Evolutionary conservation across 805 yeast species (phyloP).

Genomic region (Wickerhamomyces silvicola): DNA sequence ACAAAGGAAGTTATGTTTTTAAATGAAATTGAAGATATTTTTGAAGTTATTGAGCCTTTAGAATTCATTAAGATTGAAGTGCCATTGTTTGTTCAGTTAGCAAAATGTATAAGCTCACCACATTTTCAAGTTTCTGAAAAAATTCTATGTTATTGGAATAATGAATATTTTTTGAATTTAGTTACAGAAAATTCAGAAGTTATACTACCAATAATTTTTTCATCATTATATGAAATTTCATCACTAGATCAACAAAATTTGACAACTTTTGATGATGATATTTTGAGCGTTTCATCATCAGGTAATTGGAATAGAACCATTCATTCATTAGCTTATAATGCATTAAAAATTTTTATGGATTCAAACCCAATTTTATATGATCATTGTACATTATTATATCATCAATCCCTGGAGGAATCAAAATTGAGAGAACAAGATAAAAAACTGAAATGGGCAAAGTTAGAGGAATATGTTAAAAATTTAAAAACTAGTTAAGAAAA

Average conservation of each 20-base stretch:
- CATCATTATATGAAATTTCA: slow-evolving; percentile 82
- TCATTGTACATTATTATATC: slow-evolving; percentile 83
- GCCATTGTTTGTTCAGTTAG: slow-evolving; percentile 88
- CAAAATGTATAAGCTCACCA: slow-evolving; percentile 88
- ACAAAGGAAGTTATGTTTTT: slow-evolving; percentile 95
- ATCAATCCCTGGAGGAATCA: slow-evolving; percentile 72
- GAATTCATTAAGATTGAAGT: slow-evolving; percentile 90
- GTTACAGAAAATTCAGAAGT: slow-evolving; percentile 92
- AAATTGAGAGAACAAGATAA: slow-evolving; percentile 55
- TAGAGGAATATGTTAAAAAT: slow-evolving; percentile 51
- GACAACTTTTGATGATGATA: slow-evolving; percentile 16
- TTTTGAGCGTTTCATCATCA: slow-evolving; percentile 24
- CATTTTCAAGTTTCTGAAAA: slow-evolving; percentile 98
- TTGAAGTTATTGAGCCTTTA: slow-evolving; percentile 90
- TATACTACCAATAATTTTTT: slow-evolving; percentile 85
- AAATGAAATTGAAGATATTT: slow-evolving; percentile 93
- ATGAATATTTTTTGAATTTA: slow-evolving; percentile 84
- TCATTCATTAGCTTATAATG: slow-evolving; percentile 83
- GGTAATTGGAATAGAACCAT: slow-evolving; percentile 93
- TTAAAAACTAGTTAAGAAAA: slow-evolving; percentile 1
- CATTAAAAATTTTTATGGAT: slow-evolving; percentile 85
- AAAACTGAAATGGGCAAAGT: slow-evolving; percentile 62
- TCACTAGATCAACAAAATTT: slow-evolving; percentile 22
- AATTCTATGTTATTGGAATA: slow-evolving; percentile 89
- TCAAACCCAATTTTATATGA: slow-evolving; percentile 87